Evolutionary conservation across 2,329 filamentous ascomycete species (phyloP), one percentile per base, ranked within the genome.

Genomic region (Penicillium freii): DNA sequence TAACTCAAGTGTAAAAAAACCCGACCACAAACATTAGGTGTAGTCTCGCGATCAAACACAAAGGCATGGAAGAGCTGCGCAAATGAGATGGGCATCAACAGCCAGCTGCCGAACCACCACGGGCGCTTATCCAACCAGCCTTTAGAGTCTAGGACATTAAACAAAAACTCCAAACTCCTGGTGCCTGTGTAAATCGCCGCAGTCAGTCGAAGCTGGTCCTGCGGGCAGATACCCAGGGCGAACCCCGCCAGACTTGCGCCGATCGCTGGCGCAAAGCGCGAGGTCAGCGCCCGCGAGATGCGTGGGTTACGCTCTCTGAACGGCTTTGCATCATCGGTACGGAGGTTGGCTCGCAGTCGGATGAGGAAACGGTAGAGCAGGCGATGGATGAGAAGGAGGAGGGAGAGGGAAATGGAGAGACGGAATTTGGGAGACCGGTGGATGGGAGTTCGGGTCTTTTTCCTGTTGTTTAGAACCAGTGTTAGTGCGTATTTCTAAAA

Each of bases 281-380:
- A 96, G 0, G 92, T 96, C 56, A 99, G 80, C 0, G 89, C 85
- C 21, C 80, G 81, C 0, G 90, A 83, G 13, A 92, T 84, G 19
- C 84, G 84, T 0, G 92, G 92, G 68, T 97, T 97, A 53, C 93
- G 88, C 56, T 82, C 80, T 15, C 92, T 84, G 75, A 97, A 97
- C 0, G 90, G 88, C 54, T 84, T 83, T 1, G 92, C 91, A 56
- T 90, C 84, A n/a, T 90, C 84, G 36, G 89, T 87, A 42, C 95
- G 85, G 4, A 99, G 81, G 62, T 91, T 91, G 1, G 84, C 81
- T 47, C 93, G 87, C 43, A 97, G 79, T 29, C 91, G 85, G 27
- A 84, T 84, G 67, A 97, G 90, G 80, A 97, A 96, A 58, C 93
- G 90, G 77, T 93, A 91, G 27, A 97, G 85, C 1, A 96, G 81